Base-by-base conservation (phyloP, 345 rosid species). In the Eucalyptus globulus region DNA sequence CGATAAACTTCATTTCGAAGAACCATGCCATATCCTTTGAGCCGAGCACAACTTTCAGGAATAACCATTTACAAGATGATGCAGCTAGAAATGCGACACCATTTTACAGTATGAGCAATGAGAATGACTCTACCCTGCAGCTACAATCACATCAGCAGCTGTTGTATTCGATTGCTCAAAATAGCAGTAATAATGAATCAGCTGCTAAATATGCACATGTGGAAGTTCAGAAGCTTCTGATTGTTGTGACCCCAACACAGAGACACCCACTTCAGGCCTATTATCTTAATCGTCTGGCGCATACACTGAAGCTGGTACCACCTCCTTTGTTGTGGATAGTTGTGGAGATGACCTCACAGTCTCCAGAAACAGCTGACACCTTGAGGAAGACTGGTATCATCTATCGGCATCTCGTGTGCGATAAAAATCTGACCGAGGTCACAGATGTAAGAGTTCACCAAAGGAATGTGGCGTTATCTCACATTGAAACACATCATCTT, bases 281-380 rank as follows among this genome's bases (percentile, higher is more conserved):
- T 90, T 92, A 93, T 91, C 89, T 95, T 90, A 94, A 91, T 86
- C 94, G 93, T 53, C 87, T 95, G 93, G 95, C 94, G 1, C 87
- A 93, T 86, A 91, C 96, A 21, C 87, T 95, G 88, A 93, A 89
- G 88, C 92, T 91, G 40, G 93, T 92, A n/a, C 90, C 89, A 54
- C 93, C 95, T 89, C 97, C 96, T 76, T 87, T 95, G 26, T 89
- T 95, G 93, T 95, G 96, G 97, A 93, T 95, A 62, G 96, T 95
- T 89, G 95, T 94, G 92, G 96, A 94, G 90, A 92, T 91, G 96
- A 86, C 92, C 86, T 86, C 93, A 45, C 96, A 95, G 89, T 93
- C 96, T 51, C 93, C 89, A 22, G 94, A 94, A 92, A 91, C 95
- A 16, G 95, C 96, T 53, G 90, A 94, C 87, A 88, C 92, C 56